Evolutionary conservation across 2,329 filamentous ascomycete species (phyloP), one percentile per base, ranked within the genome.

Genomic region (Esteya vermicola): DNA sequence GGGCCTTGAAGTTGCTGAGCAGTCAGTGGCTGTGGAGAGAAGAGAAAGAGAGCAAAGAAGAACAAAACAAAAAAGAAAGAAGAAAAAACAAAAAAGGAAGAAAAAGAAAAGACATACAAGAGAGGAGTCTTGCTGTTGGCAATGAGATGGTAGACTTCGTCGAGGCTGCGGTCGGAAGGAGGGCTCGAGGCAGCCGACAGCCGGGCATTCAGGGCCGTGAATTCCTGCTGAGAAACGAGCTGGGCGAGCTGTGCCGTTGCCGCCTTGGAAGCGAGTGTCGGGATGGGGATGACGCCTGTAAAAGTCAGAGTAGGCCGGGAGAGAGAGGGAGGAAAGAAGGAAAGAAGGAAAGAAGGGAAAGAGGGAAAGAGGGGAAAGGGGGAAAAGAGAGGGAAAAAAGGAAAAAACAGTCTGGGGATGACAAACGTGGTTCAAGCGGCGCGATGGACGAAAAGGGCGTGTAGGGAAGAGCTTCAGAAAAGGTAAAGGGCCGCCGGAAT

Each of bases 381-480:
- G n/a, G 28, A 31, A 14, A 16, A 28, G n/a, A 28, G 10, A 43
- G 36, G 35, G 43, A 42, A 42, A 33, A 36, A 26, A 4, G 23
- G 44, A 36, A 43, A 35, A 33, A 19, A 39, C n/a, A n/a, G n/a
- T n/a, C n/a, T n/a, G n/a, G 48, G 31, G n/a, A 19, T 20, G 33
- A 39, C 65, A 47, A 59, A 86, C 84, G 77, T 48, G 81, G 72
- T 56, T 81, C 75, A 57, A 89, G 85, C 3, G 84, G 83, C 39
- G 84, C 70, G 36, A 88, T 80, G 4, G 82, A 85, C 36, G 79
- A 83, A 54, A 89, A 79, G 20, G 85, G 84, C 38, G 83, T 84
- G 59, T 78, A 88, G n/a, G 82, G 81, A 34, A 91, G 65, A 23
- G 83, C 83, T 53, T 91, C 81, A 42, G 80, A 72, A 12, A 91